phyloP scores from a whole-genome alignment of 768 basidiomycete genomes.

The Tricholoma sp. region DNA sequence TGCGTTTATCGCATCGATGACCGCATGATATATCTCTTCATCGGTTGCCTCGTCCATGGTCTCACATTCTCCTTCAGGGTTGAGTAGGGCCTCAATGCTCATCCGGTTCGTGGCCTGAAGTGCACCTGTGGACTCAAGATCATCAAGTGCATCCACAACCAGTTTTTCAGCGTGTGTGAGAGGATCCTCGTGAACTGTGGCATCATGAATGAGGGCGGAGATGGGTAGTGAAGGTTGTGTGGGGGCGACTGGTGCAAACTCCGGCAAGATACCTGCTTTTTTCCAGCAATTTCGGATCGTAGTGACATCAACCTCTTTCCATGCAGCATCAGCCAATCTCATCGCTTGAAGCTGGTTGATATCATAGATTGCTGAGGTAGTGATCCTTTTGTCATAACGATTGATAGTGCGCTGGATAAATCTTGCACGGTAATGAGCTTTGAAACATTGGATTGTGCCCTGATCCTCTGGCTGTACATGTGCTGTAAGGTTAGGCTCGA shows the following conservation, averaged over 20 bases:
- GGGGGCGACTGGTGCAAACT: neutral
- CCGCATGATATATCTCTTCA: no score
- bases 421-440: neutral
- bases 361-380: neutral
- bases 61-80: no score
- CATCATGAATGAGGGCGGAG: no score
- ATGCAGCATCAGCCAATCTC: neutral
- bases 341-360: neutral
- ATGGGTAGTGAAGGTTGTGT: neutral
- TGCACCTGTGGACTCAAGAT: neutral
- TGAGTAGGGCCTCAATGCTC: no score
- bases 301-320: neutral
- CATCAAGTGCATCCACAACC: neutral
- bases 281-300: neutral
- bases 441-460: no score
- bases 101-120: no score
- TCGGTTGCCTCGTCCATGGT: no score
- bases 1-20: no score
- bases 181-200: neutral
- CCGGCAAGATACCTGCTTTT: neutral
- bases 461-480: no score
- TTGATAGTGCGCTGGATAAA: neutral
- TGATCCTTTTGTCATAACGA: no score
- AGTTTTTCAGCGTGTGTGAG: neutral
- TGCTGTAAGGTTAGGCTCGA: no score